phyloP scores from a whole-genome alignment of 2,329 filamentous ascomycete genomes.

The Pleoardoris graminearum region DNA sequence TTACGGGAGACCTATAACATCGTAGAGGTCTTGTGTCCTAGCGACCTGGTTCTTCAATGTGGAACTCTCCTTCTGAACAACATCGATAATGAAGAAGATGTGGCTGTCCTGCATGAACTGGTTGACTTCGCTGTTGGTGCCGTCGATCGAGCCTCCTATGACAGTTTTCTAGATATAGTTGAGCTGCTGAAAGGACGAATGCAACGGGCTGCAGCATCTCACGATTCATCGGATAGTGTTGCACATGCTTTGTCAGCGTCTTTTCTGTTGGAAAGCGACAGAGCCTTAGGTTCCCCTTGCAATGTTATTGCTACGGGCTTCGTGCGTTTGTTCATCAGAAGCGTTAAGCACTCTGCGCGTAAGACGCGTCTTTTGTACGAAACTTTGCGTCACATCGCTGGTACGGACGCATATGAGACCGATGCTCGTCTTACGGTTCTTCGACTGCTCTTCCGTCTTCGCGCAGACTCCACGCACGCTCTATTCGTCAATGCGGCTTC shows the following conservation, averaged over 20 bases:
- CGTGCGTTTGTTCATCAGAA: constrained; percentile 74
- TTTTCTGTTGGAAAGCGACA: constrained; percentile 19
- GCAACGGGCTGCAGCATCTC: constrained; percentile 21
- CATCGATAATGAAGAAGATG: constrained; percentile 66
- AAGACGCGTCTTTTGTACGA: constrained; percentile 61
- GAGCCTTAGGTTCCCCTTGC: constrained; percentile 55
- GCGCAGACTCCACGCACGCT: constrained; percentile 78
- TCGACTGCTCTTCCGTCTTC: constrained; percentile 70
- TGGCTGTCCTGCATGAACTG: constrained; percentile 65
- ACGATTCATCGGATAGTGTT: not conserved
- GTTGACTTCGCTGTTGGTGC: constrained; percentile 68
- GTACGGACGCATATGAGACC: constrained; percentile 34
- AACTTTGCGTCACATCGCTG: constrained; percentile 39
- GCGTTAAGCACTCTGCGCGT: constrained; percentile 65
- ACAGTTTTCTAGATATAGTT: constrained; percentile 57
- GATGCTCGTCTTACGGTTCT: constrained; percentile 46
- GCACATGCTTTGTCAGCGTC: constrained; percentile 23
- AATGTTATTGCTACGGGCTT: constrained; percentile 74
- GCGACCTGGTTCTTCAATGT: constrained; percentile 61
- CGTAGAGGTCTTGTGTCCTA: constrained; percentile 60
- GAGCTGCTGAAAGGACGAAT: constrained; percentile 49
- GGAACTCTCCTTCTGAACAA: constrained; percentile 64
- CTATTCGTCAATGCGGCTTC: constrained; percentile 72
- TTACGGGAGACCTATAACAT: constrained; percentile 57
- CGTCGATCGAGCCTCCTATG: constrained; percentile 61